Evolutionary conservation across 208 protist genomes (phyloP), one percentile per base, ranked within the genome.

Genomic region (Novymonas esmeraldas): DNA sequence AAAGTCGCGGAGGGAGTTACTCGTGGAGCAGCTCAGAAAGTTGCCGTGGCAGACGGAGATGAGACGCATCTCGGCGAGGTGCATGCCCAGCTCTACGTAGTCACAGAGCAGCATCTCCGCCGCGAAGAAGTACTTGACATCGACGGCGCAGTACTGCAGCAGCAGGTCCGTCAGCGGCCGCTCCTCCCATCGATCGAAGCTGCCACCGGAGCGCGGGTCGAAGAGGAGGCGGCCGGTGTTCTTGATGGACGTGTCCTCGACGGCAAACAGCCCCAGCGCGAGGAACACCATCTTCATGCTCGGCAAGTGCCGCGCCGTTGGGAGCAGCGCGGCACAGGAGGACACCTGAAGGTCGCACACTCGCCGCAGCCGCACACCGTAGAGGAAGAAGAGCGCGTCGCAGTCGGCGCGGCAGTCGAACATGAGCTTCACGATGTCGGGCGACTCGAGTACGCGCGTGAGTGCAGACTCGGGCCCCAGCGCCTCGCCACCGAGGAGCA

Each of bases 341-440:
- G 72, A 67, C 6, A 81, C 64, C 61, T 90, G 81, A 59, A 87
- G 52, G 62, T 90, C 84, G 44, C 80, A 87, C 39, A 90, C 84
- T 33, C 38, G 38, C n/a, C 29, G 57, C 24, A 90, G 75, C 6
- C 64, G 81, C 9, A 90, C 78, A 7, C 64, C 20, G 60, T 85
- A 90, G 16, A 79, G 67, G 38, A 78, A 87, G 70, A 73, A 87
- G 14, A 90, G 64, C 16, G 81, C 78, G 51, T 85, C 81, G 66
- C 78, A 80, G 67, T 86, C 81, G 26, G 78, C 77, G 11, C 84
- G 80, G 78, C 81, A 85, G 68, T 90, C 84, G 52, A 79, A 90
- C 84, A 90, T 90, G 36, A 90, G 64, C 64, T 90, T 90, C 29
- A 59, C 62, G 9, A 90, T 79, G 6, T 46, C 29, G 7, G 31